Base-by-base conservation (phyloP, 2,329 filamentous ascomycete genomes). In the Dothideomycetes sp. region DNA sequence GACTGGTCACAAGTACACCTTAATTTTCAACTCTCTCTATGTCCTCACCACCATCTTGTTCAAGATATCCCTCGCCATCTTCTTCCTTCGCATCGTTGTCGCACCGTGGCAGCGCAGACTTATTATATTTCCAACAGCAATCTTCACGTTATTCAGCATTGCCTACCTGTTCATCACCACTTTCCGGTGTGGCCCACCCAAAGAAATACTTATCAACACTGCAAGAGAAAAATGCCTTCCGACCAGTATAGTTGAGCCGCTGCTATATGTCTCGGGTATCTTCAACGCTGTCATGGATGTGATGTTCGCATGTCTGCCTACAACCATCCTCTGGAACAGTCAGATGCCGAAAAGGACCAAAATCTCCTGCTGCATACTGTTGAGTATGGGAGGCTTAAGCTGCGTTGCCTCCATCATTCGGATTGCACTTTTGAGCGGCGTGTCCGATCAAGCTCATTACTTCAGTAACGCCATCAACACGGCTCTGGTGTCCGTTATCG, bases 61-160 rank as follows among this genome's bases (percentile, higher is more conserved):
- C 44, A 69, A 69, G 47, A 58, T 68, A 20, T 66, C 64, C 3
- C 49, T 69, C 5, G 62, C 57, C 11, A 49, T 68, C 22, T 67
- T 68, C 54, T 67, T 67, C 50, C 53, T 62, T 4, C 62, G 66
- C 4, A 62, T 68, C 31, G 55, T 67, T 16, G 53, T 48, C 17
- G 53, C 56, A 22, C 40, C 32, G 11, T 65, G 61, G 59, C 65
- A 68, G 18, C 48, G 49, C 13, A 39, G 46, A 23, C 45, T 51
- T n/a, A 46, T 60, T 20, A 8, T 30, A 6, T 30, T 5, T 6
- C 12, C 8, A n/a, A 15, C n/a, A 10, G 27, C 7, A 8, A 13
- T 30, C n/a, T 30, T 8, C n/a, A 15, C n/a, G 11, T 6, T 30
- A 6, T 54, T 52, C 30, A 36, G 30, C 16, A 46, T 51, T 22